Evolutionary conservation across 768 basidiomycete species (phyloP).

Genomic region (Tylopilus felleus): DNA sequence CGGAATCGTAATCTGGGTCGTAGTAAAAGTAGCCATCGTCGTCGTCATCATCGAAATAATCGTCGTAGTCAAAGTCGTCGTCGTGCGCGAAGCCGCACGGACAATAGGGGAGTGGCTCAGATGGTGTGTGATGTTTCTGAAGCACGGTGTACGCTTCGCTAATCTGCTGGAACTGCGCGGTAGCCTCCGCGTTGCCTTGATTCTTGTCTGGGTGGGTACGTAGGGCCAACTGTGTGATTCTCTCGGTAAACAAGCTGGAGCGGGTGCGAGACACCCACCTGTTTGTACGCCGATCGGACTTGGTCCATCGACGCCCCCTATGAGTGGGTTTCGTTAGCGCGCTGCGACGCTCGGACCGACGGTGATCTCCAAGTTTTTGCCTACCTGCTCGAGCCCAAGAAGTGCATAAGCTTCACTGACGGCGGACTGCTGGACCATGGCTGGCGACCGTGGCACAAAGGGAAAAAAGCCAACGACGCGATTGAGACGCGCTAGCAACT

Average conservation of each 20-base stretch:
- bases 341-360: not conserved
- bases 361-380: not conserved
- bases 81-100: slow-evolving; percentile 26
- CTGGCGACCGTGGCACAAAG: slow-evolving; percentile 7
- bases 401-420: slow-evolving; percentile 37
- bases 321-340: slow-evolving; percentile 6
- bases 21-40: slow-evolving; percentile 29
- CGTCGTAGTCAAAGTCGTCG: slow-evolving; percentile 33
- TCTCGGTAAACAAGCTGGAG: not conserved
- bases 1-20: slow-evolving; percentile 32
- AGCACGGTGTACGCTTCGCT: slow-evolving; percentile 67
- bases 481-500: slow-evolving; percentile 20
- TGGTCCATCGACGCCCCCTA: slow-evolving; percentile 60
- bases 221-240: slow-evolving; percentile 48
- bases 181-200: slow-evolving; percentile 59
- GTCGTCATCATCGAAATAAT: slow-evolving; percentile 29
- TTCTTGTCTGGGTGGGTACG: slow-evolving; percentile 79
- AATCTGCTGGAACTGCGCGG: slow-evolving; percentile 64
- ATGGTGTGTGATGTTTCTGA: slow-evolving; percentile 45
- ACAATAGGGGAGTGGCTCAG: slow-evolving; percentile 20
- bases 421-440: slow-evolving; percentile 37
- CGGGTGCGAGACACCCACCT: slow-evolving; percentile 39
- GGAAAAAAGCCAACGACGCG: slow-evolving; percentile 20
- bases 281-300: slow-evolving; percentile 68
- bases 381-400: slow-evolving; percentile 56